These are phyloP conservation scores for Pseudocercospora musae DNA, from an alignment of 2,329 filamentous ascomycete species.

Conservation along the genomic window DNA sequence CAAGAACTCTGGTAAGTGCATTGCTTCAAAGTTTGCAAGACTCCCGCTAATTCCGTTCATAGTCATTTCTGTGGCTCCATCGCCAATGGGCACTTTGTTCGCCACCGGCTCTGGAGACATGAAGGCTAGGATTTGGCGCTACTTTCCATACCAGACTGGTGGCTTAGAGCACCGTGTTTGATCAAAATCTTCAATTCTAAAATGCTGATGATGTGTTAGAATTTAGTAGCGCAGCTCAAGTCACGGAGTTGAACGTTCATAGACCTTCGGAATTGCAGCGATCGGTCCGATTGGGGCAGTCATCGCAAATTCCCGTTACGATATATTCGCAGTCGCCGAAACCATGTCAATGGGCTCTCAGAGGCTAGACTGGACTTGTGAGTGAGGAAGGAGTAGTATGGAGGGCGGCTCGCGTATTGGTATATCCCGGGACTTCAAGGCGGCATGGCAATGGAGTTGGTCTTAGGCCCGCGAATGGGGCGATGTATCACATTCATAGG, in stretches of 20 bases:
- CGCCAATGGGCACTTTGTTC: constrained; percentile 82
- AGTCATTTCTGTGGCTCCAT: constrained; percentile 96
- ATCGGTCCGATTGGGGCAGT: not conserved
- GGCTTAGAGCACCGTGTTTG: not conserved
- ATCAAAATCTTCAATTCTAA: not conserved
- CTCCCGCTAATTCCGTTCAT: constrained; percentile 8
- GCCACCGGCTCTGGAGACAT: constrained; percentile 96
- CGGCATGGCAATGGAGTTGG: not conserved
- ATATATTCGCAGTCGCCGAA: not conserved
- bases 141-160: constrained; percentile 35
- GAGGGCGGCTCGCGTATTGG: not conserved
- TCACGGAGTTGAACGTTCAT: not conserved
- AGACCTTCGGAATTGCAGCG: not conserved
- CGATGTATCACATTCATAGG: not conserved
- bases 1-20: constrained; percentile 77
- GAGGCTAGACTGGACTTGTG: not conserved
- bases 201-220: constrained; percentile 3
- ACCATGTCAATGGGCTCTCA: not conserved
- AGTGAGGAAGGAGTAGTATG: not conserved
- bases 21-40: not conserved
- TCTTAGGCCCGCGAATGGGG: not conserved
- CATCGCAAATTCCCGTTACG: not conserved
- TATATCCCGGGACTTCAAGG: not conserved
- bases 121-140: constrained; percentile 97
- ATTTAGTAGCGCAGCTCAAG: not conserved